A percentile compares a stretch with the other conserved stretches of the same genome.
Evolutionary conservation across 139 green algal species (phyloP).

Genomic region (Chlamydomonas schloesseri): DNA sequence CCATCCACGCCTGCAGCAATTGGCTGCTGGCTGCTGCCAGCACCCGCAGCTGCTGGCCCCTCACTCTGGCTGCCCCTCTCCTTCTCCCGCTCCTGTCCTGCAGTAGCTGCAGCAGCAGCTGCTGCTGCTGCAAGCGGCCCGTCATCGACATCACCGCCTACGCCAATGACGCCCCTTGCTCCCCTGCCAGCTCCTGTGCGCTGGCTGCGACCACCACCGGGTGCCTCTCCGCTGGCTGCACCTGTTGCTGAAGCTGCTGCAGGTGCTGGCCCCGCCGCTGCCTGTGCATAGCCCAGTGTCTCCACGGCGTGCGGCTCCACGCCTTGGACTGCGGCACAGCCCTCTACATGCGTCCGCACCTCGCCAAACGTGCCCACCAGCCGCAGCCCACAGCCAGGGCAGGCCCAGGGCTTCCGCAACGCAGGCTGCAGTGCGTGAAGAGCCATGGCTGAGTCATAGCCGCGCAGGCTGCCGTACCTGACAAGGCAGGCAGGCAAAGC

Average conservation of each 20-base stretch:
- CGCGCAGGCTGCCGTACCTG: slow-evolving; percentile 43
- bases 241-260: not conserved
- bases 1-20: not conserved
- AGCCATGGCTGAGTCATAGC: slow-evolving; percentile 30
- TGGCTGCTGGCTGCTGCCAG: no score
- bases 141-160: not conserved
- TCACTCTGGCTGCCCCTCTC: not conserved
- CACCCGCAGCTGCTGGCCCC: not conserved
- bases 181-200: not conserved
- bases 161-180: no score
- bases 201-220: not conserved
- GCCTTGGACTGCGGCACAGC: not conserved
- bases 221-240: not conserved
- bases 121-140: not conserved
- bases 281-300: slow-evolving; percentile 9
- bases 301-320: slow-evolving; percentile 12
- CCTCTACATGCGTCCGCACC: not conserved
- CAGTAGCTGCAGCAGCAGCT: not conserved
- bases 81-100: not conserved
- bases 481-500: no score
- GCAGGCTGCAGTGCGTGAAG: slow-evolving; percentile 49
- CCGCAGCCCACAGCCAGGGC: slow-evolving; percentile 44
- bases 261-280: not conserved
- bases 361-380: not conserved
- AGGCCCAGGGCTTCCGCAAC: slow-evolving; percentile 51